Conservation (phyloP, 345 rosid species). For the Gossypium bickii region DNA sequence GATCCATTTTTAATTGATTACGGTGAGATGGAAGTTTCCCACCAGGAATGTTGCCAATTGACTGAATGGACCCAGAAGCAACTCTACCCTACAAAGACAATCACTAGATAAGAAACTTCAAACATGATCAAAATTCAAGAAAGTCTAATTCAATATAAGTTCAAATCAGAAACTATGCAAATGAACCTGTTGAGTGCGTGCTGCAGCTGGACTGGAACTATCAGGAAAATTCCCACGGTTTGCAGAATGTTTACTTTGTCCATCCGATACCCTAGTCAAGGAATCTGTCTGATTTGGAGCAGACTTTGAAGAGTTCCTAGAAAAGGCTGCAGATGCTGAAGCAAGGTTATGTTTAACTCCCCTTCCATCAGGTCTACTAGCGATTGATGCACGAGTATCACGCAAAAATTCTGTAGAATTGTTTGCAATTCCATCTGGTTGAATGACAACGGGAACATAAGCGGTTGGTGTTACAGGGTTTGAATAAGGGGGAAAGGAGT, state of each 20-base stretch:
- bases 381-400: slow-evolving; percentile 35
- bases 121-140: neutral
- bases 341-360: slow-evolving; percentile 37
- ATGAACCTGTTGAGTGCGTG: slow-evolving; percentile 47
- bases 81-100: slow-evolving; percentile 48
- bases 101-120: slow-evolving; percentile 15
- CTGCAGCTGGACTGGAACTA: slow-evolving; percentile 31
- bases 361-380: slow-evolving; percentile 45
- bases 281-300: slow-evolving; percentile 40
- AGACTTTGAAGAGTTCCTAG: slow-evolving; percentile 42
- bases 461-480: slow-evolving; percentile 54
- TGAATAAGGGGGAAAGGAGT: slow-evolving; percentile 57
- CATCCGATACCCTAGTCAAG: slow-evolving; percentile 42
- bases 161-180: neutral
- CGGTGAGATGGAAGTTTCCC: slow-evolving; percentile 42
- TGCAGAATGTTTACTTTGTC: slow-evolving; percentile 41
- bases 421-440: slow-evolving; percentile 43
- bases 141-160: neutral
- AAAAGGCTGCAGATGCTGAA: slow-evolving; percentile 43
- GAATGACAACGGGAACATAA: slow-evolving; percentile 44
- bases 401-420: slow-evolving; percentile 42
- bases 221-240: slow-evolving; percentile 37
- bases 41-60: slow-evolving; percentile 36
- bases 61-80: slow-evolving; percentile 33
- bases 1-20: slow-evolving; percentile 41